Base-by-base conservation (phyloP, 2,329 filamentous ascomycete species). In the Fusarium anguioides region DNA sequence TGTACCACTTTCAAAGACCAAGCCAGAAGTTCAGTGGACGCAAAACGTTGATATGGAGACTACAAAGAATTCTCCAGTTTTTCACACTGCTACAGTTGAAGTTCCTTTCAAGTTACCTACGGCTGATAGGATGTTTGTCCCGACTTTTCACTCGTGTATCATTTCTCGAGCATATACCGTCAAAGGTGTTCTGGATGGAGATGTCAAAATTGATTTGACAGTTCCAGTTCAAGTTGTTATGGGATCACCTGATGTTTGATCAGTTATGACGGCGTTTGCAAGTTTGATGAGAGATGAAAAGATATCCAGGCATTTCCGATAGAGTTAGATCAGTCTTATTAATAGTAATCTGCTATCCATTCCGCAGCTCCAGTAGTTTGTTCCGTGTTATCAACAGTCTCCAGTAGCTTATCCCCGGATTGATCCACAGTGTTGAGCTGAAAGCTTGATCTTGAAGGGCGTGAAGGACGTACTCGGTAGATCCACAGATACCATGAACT, bases 221-320 rank as follows among this genome's bases (percentile, higher is more conserved):
- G 66, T 69, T 26, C 66, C 66, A 6, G 39, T 69, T 1, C 66
- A 69, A 33, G 57, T 69, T 3, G 66, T 69, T 2, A 69, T 69
- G 66, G 66, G 46, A 18, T 36, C 35, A 11, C 49, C 57, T 8
- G 63, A 66, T 39, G 17, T 51, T 39, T 60, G 24, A n/a, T n/a
- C n/a, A n/a, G n/a, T n/a, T n/a, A n/a, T n/a, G n/a, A n/a, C n/a
- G n/a, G n/a, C n/a, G n/a, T n/a, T n/a, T n/a, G n/a, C n/a, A n/a
- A 54, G 26, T 21, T 55, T 50, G 54, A 42, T 18, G 37, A 64
- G 51, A 67, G 51, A 58, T 23, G 44, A 66, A 47, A 49, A 60
- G 64, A 67, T 67, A 68, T 65, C 64, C 64, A 56, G 49, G 47
- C 39, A 55, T 45, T 61, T 68, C 49, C 37, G 45, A 15, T 51